Conservation (phyloP, 2,329 filamentous ascomycete species). For the Cordyceps tenuipes region DNA sequence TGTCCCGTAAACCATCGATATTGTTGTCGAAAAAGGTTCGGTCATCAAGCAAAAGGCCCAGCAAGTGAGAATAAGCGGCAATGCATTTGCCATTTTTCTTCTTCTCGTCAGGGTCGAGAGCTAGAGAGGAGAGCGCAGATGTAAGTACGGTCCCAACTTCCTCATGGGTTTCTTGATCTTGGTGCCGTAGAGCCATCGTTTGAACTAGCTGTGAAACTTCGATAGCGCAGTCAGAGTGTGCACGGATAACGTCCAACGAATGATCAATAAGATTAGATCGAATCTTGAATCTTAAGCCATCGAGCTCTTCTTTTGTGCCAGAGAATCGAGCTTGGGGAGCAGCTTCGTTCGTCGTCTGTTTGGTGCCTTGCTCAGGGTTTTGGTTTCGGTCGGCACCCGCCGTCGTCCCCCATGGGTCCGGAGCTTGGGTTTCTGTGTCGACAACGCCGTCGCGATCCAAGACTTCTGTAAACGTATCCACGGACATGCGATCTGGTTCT, state of each 20-base stretch:
- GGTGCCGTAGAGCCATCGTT: slow-evolving; percentile 55
- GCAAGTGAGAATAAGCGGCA: slow-evolving; percentile 82
- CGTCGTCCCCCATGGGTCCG: neutral
- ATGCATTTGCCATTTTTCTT: slow-evolving; percentile 58
- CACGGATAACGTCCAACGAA: slow-evolving; percentile 81
- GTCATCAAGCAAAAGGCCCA: slow-evolving; percentile 82
- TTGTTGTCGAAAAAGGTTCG: slow-evolving; percentile 71
- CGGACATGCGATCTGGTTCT: slow-evolving; percentile 30
- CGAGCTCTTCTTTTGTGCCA: slow-evolving; percentile 63
- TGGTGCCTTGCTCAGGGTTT: neutral
- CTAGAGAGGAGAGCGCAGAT: slow-evolving; percentile 68
- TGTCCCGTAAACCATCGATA: slow-evolving; percentile 65
- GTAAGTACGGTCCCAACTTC: slow-evolving; percentile 79
- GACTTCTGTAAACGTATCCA: slow-evolving; percentile 25
- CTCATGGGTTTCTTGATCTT: slow-evolving; percentile 47
- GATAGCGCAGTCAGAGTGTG: slow-evolving; percentile 80
- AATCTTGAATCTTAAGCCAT: slow-evolving; percentile 64
- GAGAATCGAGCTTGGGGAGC: slow-evolving; percentile 11
- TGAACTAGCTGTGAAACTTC: slow-evolving; percentile 83
- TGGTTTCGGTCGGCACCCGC: neutral
- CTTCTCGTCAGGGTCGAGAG: slow-evolving; percentile 50
- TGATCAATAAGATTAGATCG: slow-evolving; percentile 76
- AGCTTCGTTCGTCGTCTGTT: neutral
- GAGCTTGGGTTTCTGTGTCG: slow-evolving; percentile 13
- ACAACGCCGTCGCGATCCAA: slow-evolving; percentile 21